Base-by-base conservation (phyloP, 345 rosid species). In the Dimocarpus longan region DNA sequence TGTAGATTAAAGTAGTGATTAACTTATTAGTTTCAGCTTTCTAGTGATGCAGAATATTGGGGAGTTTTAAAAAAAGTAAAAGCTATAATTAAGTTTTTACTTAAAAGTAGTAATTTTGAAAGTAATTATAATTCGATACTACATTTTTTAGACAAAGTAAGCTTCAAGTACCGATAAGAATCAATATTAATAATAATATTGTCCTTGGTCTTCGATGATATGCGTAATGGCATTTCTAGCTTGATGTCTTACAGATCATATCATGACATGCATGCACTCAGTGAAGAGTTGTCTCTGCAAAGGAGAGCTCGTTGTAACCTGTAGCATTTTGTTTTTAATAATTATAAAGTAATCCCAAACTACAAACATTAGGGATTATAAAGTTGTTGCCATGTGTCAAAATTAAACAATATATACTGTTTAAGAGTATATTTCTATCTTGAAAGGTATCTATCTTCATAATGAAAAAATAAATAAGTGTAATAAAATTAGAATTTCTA, bases 151-250 rank as follows among this genome's bases (percentile, higher is more conserved):
- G 65, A 22, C 24, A 60, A 21, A 60, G 10, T 60, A 21, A 60
- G 26, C 9, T 65, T 18, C 63, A 28, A 75, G 40, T 21, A 11
- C 22, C 18, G 26, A 65, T 46, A 18, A 63, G 65, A 8, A 24
- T 67, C 21, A 43, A 60, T 60, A 21, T 10, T 57, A n/a, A 19
- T 57, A 56, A 75, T 80, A 10, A 68, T 68, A 48, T 8, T 70
- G 83, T 70, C 76, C 24, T 43, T 39, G 60, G 71, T 24, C 26
- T 64, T 37, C 66, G 70, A 74, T 52, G 24, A 60, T 67, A 43
- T 43, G n/a, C 46, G 16, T 39, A 3, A 64, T 65, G 26, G 4
- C 39, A 21, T 60, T 52, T 18, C 54, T 59, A 26, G 62, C 46
- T 46, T n/a, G 57, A 75, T 75, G 46, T 26, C 46, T 68, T 15